Conservation (phyloP, 345 rosid genomes). For the Sisymbrium altissimum region DNA sequence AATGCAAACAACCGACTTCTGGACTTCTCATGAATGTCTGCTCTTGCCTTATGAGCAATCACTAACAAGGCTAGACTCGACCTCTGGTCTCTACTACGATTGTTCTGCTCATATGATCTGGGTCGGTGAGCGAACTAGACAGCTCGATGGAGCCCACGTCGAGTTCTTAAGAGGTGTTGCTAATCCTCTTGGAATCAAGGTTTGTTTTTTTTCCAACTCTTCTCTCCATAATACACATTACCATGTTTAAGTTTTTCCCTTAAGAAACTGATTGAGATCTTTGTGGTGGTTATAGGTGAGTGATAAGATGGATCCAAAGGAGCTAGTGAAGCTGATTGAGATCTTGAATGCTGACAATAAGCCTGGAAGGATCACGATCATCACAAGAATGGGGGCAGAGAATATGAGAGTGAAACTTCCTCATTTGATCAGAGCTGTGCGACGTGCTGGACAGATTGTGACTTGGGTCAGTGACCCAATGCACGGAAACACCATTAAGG, state of each 20-base stretch:
- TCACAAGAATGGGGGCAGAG: conserved; percentile 92
- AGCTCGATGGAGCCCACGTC: conserved; percentile 73
- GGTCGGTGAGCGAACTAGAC: conserved; percentile 77
- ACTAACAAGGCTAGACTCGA: conserved; percentile 66
- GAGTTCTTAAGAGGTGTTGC: conserved; percentile 77
- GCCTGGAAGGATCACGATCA: conserved; percentile 81
- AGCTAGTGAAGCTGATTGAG: conserved; percentile 78
- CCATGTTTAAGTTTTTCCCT: background rate
- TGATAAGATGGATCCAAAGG: conserved; percentile 91
- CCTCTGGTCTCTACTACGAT: conserved; percentile 67
- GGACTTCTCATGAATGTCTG: conserved; percentile 80
- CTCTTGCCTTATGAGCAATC: conserved; percentile 72
- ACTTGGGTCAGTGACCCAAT: conserved; percentile 97
- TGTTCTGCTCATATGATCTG: conserved; percentile 78
- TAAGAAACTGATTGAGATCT: conserved; percentile 10
- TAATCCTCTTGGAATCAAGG: conserved; percentile 80
- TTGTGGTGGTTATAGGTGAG: conserved; percentile 55
- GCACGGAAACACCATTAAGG: conserved; percentile 97
- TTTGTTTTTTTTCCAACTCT: conserved; percentile 9
- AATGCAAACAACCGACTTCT: conserved; percentile 71
- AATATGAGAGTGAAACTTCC: conserved; percentile 97
- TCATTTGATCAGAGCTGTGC: conserved; percentile 75
- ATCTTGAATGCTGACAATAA: conserved; percentile 85
- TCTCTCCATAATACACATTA: background rate
- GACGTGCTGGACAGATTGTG: conserved; percentile 75